Base-by-base conservation (phyloP, 2,329 filamentous ascomycete species). In the Diaporthe citri region DNA sequence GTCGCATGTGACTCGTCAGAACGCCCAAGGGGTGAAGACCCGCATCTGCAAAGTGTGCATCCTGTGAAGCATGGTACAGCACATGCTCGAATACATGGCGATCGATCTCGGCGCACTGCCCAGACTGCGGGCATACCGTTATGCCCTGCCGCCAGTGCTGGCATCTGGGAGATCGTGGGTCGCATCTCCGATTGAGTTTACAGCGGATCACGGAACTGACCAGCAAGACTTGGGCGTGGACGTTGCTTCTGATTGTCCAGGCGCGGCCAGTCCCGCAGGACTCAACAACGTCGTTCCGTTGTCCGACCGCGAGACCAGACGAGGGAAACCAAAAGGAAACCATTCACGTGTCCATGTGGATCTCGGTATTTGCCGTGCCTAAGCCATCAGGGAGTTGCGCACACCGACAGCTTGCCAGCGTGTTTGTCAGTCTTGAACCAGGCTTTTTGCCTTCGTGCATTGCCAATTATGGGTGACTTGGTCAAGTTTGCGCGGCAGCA, bases 31-130 rank as follows among this genome's bases (percentile, higher is more conserved):
- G 10, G 12, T 13, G 31, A 52, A 31, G 43, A 36, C 62, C 39
- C 43, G 62, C 62, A 66, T 48, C 62, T 51, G 43, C 43, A n/a
- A 66, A 36, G 10, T 17, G 20, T 66, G 43, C 43, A 15, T 15
- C 17, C 28, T 20, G 43, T 66, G 62, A 48, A 48, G 62, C 43
- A 28, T 48, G 60, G 60, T 64, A 64, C 60, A 64, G 28, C 60
- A 31, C 39, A 62, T 22, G 25, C 25, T 46, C 59, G 25, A 46
- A 62, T 62, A 28, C 59, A 41, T 41, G 10, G n/a, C 39, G 59
- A 62, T 62, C 59, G 59, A 41, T 62, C 39, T 62, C 39, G 25
- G 28, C 41, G 20, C 60, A 34, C 7, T 28, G 62, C 43, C 62
- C 62, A 66, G 62, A 36, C 20, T 43, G 62, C 28, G 22, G 43